Conservation (phyloP, 768 basidiomycete species). For the Wakefieldia striispora region DNA sequence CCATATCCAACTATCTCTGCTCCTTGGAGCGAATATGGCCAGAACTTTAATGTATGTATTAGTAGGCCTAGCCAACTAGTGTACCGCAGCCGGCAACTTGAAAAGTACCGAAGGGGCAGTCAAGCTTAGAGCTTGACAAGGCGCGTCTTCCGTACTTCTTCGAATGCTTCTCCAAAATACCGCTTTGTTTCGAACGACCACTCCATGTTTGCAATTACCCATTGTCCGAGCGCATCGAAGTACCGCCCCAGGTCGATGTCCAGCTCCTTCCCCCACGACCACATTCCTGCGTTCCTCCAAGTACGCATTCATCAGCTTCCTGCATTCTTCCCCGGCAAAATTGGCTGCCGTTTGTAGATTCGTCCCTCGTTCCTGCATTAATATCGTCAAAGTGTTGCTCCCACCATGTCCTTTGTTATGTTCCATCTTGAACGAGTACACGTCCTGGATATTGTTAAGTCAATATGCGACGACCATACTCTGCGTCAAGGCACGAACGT, state of each 20-base stretch:
- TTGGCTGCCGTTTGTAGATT: constrained; percentile 60
- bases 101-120: constrained; percentile 1
- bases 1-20: constrained; percentile 2
- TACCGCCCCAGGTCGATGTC: constrained; percentile 52
- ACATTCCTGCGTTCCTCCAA: constrained; percentile 44
- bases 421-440: constrained; percentile 75
- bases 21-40: constrained; percentile 4
- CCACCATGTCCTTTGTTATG: constrained; percentile 60
- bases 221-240: constrained; percentile 54
- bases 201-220: constrained; percentile 63
- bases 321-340: constrained; percentile 51
- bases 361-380: constrained; percentile 55
- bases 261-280: constrained; percentile 46
- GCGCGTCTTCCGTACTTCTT: constrained; percentile 50
- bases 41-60: constrained; percentile 11
- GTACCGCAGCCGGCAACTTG: background rate
- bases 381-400: constrained; percentile 68
- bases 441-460: constrained; percentile 42
- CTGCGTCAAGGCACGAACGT: constrained; percentile 44
- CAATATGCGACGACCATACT: background rate
- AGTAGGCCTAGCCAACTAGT: constrained; percentile 10
- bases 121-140: constrained; percentile 25
- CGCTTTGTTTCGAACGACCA: constrained; percentile 71
- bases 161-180: constrained; percentile 60
- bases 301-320: constrained; percentile 50